Evolutionary conservation across 352 stramenopile genomes (phyloP), one percentile per base, ranked within the genome.

Genomic region (Blastocystis sp.): DNA sequence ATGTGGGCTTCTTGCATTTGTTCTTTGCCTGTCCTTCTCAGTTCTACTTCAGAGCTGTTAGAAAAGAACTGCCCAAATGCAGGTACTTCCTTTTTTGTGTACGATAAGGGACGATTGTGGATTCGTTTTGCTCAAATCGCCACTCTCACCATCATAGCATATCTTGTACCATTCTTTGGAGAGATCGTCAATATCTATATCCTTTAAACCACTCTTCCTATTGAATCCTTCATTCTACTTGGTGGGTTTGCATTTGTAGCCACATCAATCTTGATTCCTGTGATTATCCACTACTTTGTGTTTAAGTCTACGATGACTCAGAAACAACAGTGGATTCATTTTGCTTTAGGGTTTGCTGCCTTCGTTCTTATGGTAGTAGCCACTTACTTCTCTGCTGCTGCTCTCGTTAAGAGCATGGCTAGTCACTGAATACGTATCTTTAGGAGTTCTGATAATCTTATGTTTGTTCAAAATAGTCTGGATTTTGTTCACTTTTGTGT

Each of bases 101-200:
- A 33, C 44, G 70, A 81, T 22, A 27, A 30, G 53, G 7, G 37
- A 15, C 70, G 70, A 30, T 56, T 81, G 15, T 17, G 33, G 15
- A 37, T 60, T 24, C 70, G 70, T 40, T 60, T 81, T 27, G n/a
- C 44, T 27, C 70, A 81, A 54, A 81, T 81, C 51, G 37, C 17
- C 24, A 22, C 11, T 6, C 30, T 81, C 35, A 60, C 35, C 53
- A 42, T 81, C 70, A 60, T 81, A 22, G 35, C 70, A 0, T 81
- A 81, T 40, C 35, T 81, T 15, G 35, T 81, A 19, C 70, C 70
- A 4, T 81, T 81, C 70, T 81, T 81, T 40, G 70, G 70, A 4
- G 51, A 64, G 33, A n/a, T 81, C 11, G 44, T 81, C 53, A 81
- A 81, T 37, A 59, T 81, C 6, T 81, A 81, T 81, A 81, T 81